These are phyloP conservation scores for Candolleomyces efflorescens DNA, from an alignment of 768 basidiomycete species.

Conservation along the genomic window DNA sequence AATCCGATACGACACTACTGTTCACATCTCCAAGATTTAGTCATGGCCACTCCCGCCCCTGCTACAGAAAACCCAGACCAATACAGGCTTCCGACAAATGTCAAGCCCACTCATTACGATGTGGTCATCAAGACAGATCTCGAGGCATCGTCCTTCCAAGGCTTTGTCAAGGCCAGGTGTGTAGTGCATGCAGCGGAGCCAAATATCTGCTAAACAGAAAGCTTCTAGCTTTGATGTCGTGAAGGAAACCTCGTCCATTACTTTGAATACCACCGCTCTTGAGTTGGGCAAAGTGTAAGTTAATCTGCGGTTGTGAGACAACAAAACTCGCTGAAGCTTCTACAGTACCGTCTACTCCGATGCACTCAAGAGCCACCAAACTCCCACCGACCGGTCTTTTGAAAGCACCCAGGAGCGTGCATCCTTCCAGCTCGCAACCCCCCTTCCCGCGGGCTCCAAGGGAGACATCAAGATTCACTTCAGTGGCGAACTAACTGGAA, in stretches of 20 bases:
- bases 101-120: constrained; percentile 75
- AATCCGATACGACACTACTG: constrained; percentile 14
- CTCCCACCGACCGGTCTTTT: constrained; percentile 40
- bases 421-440: constrained; percentile 51
- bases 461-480: constrained; percentile 70
- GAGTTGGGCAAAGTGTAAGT: constrained; percentile 50
- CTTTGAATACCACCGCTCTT: constrained; percentile 63
- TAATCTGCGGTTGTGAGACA: not conserved
- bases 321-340: not conserved
- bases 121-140: constrained; percentile 80
- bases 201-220: not conserved
- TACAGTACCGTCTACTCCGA: constrained; percentile 48
- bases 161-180: constrained; percentile 69
- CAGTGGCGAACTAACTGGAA: constrained; percentile 58
- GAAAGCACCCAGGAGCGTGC: constrained; percentile 65
- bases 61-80: constrained; percentile 24
- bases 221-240: constrained; percentile 55
- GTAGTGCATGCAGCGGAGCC: constrained; percentile 15
- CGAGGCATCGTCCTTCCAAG: constrained; percentile 67
- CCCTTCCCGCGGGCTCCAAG: constrained; percentile 63
- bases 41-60: constrained; percentile 22
- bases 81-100: constrained; percentile 62
- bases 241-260: constrained; percentile 54
- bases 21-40: constrained; percentile 11
- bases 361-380: constrained; percentile 44